Percentiles rank a stretch among this genome's conserved stretches.
Evolutionary conservation across 1,139 yeast species (phyloP).

Genomic region (Scheffersomyces titani): DNA sequence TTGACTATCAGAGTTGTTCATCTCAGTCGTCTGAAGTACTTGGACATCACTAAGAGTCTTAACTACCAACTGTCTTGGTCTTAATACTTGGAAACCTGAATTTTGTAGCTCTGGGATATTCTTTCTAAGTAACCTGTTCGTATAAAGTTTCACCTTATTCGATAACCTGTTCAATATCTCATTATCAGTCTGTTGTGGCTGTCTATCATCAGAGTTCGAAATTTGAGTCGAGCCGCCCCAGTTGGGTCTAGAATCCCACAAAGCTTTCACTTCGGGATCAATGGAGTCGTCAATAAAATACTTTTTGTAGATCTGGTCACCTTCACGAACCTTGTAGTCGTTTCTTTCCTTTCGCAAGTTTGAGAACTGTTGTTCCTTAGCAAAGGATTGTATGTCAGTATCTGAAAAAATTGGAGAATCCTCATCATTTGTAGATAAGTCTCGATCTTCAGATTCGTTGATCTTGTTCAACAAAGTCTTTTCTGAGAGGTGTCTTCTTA

Average conservation of each 20-base stretch:
- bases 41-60: constrained; percentile 10
- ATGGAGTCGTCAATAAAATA: constrained; percentile 40
- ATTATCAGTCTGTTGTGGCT: constrained; percentile 2
- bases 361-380: constrained; percentile 11
- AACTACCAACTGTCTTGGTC: constrained; percentile 44
- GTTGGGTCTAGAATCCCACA: constrained; percentile 49
- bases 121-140: constrained; percentile 6
- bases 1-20: too few species aligned
- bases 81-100: constrained; percentile 40
- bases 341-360: constrained; percentile 17
- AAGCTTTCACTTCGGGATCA: constrained; percentile 52
- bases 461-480: not conserved
- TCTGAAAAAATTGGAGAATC: constrained; percentile 4
- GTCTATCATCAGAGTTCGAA: not conserved
- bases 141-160: not conserved
- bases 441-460: not conserved
- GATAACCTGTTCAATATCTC: not conserved
- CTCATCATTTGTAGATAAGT: constrained; percentile 5
- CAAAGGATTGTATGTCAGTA: constrained; percentile 10
- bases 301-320: constrained; percentile 45
- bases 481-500: not conserved
- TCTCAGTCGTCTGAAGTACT: not conserved
- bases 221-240: not conserved
- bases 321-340: constrained; percentile 53
- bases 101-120: not conserved